Evolutionary conservation across 169 alveolate species (phyloP).

Genomic region (Cryptosporidium felis): DNA sequence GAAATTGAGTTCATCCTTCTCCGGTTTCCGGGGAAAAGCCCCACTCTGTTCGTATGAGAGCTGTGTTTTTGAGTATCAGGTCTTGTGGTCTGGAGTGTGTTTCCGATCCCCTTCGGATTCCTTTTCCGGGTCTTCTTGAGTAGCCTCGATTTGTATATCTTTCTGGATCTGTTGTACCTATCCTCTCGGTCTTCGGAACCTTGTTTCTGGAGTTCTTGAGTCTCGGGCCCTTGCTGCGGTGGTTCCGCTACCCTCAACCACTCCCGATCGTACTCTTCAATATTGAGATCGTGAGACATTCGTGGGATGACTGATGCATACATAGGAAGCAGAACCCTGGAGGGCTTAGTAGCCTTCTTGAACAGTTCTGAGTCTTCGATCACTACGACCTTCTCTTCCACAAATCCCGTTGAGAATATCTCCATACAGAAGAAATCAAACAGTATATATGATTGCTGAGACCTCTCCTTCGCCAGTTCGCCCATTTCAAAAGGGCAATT

Average conservation of each 20-base stretch:
- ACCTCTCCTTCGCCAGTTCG: background rate
- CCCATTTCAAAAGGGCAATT: background rate
- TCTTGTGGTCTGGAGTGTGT: background rate
- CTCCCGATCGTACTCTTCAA: background rate
- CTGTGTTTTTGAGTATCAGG: background rate
- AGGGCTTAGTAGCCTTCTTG: background rate
- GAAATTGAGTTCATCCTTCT: background rate
- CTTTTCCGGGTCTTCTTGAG: background rate
- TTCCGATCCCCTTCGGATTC: background rate
- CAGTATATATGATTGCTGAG: background rate
- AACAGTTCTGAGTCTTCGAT: background rate
- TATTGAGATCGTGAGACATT: background rate
- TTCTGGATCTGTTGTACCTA: too few species aligned
- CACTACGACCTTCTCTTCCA: background rate
- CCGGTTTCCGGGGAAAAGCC: background rate
- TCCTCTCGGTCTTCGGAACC: background rate
- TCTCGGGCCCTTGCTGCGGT: too few species aligned
- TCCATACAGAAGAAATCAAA: background rate
- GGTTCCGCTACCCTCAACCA: background rate
- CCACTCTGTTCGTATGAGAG: background rate
- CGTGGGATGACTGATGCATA: background rate
- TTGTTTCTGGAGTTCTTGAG: background rate
- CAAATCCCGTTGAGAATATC: background rate
- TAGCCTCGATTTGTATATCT: background rate
- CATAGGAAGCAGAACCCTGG: background rate